Evolutionary conservation across 768 basidiomycete genomes (phyloP).

Genomic region (Mycena rosella): DNA sequence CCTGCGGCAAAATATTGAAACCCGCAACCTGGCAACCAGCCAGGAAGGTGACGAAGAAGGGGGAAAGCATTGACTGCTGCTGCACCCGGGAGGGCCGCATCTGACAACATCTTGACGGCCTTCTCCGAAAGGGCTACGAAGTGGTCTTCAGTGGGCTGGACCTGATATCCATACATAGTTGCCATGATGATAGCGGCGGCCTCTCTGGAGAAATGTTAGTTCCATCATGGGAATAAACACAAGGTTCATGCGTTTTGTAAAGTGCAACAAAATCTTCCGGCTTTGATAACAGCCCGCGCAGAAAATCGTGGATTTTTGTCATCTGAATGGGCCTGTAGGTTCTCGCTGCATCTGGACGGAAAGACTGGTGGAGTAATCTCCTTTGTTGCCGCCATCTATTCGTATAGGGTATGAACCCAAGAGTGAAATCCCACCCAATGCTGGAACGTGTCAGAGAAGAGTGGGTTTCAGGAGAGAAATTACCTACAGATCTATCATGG

Average conservation of each 20-base stretch:
- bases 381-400: slow-evolving; percentile 47
- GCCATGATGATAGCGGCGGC: slow-evolving; percentile 11
- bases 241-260: background rate
- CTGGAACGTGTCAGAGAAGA: slow-evolving; percentile 24
- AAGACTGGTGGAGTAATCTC: slow-evolving; percentile 45
- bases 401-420: slow-evolving; percentile 45
- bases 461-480: background rate
- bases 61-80: slow-evolving; percentile 46
- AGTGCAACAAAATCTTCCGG: slow-evolving; percentile 36
- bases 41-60: slow-evolving; percentile 49
- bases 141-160: slow-evolving; percentile 40
- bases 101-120: slow-evolving; percentile 26
- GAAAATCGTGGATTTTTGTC: slow-evolving; percentile 39
- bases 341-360: slow-evolving; percentile 38
- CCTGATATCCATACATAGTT: slow-evolving; percentile 44
- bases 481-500: slow-evolving; percentile 36
- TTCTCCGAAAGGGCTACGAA: slow-evolving; percentile 41
- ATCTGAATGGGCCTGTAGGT: slow-evolving; percentile 42
- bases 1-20: slow-evolving; percentile 17
- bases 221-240: too few species aligned
- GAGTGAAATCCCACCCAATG: slow-evolving; percentile 49
- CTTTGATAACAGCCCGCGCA: slow-evolving; percentile 29
- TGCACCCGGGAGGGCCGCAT: slow-evolving; percentile 40
- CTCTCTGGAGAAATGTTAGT: background rate
- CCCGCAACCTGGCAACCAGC: slow-evolving; percentile 42